Conservation (phyloP, 2,329 filamentous ascomycete genomes). For the Sclerotinia sclerotiorum region DNA sequence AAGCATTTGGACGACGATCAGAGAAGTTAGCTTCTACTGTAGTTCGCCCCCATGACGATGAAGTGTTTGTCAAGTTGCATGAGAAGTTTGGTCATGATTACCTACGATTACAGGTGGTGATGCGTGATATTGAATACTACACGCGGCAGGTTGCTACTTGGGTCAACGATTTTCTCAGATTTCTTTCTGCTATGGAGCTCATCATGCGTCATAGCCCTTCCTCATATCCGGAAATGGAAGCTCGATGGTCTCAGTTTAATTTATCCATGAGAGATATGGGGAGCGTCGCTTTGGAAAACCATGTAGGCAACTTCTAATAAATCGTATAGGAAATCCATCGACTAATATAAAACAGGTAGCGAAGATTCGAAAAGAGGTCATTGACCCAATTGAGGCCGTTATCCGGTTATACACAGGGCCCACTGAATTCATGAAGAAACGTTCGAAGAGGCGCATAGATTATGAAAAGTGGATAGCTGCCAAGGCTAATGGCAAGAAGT, state of each 20-base stretch:
- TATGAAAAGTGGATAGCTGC: constrained; percentile 80
- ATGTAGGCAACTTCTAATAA: constrained; percentile 56
- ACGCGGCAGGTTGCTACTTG: constrained; percentile 77
- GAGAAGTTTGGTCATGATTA: constrained; percentile 92
- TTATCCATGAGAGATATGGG: constrained; percentile 84
- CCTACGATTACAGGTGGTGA: constrained; percentile 83
- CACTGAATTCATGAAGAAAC: constrained; percentile 87
- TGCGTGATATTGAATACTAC: constrained; percentile 88
- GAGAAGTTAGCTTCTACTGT: constrained; percentile 60
- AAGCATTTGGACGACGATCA: constrained; percentile 78
- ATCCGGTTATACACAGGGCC: constrained; percentile 81
- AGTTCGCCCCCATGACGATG: constrained; percentile 71
- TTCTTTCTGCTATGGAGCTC: constrained; percentile 78
- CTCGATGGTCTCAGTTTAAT: constrained; percentile 91
- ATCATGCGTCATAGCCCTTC: constrained; percentile 77
- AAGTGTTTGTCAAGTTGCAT: constrained; percentile 74
- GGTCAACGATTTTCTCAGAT: constrained; percentile 76
- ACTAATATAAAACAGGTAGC: constrained; percentile 46
- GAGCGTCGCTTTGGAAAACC: constrained; percentile 77
- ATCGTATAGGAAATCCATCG: constrained; percentile 14
- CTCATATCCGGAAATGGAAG: constrained; percentile 79
- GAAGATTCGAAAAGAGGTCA: constrained; percentile 76
- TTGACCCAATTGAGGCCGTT: constrained; percentile 77
- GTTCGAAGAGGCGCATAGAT: constrained; percentile 86
- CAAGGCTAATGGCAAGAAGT: constrained; percentile 77